Conservation (phyloP, 139 green algal species). For the Coccomyxa sp. region DNA sequence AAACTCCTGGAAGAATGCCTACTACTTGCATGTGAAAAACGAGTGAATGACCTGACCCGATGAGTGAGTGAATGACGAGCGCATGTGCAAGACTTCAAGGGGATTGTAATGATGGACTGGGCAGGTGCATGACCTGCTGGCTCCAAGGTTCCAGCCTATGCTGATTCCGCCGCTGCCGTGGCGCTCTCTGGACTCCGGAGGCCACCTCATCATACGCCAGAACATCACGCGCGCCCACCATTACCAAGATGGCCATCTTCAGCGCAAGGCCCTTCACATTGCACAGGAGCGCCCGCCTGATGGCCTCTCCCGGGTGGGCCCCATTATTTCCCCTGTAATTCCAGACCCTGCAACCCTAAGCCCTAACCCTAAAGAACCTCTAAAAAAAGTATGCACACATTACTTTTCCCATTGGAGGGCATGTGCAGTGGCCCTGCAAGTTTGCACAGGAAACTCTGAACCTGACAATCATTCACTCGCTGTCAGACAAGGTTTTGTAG, state of each 20-base stretch:
- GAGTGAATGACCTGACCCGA: no score
- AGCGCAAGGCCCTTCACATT: constrained; percentile 22
- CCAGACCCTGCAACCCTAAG: no score
- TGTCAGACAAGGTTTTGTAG: no score
- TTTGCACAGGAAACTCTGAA: neutral
- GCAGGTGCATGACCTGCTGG: constrained; percentile 33
- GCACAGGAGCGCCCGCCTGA: constrained; percentile 9
- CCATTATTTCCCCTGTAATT: no score
- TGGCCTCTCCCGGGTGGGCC: no score
- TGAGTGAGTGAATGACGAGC: no score
- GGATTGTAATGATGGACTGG: no score
- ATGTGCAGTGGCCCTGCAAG: neutral
- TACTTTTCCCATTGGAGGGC: neutral
- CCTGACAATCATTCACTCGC: neutral
- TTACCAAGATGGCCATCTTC: constrained; percentile 7
- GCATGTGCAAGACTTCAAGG: no score
- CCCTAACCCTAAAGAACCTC: neutral
- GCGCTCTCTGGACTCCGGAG: constrained; percentile 47
- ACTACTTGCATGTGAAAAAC: no score
- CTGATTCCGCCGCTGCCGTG: constrained; percentile 72
- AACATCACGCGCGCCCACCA: constrained; percentile 47
- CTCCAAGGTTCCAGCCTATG: constrained; percentile 61
- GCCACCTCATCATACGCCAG: constrained; percentile 46
- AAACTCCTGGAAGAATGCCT: no score
- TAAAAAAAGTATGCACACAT: neutral